Evolutionary conservation across 2,329 filamentous ascomycete species (phyloP).

Genomic region (Chaetomium sp.): DNA sequence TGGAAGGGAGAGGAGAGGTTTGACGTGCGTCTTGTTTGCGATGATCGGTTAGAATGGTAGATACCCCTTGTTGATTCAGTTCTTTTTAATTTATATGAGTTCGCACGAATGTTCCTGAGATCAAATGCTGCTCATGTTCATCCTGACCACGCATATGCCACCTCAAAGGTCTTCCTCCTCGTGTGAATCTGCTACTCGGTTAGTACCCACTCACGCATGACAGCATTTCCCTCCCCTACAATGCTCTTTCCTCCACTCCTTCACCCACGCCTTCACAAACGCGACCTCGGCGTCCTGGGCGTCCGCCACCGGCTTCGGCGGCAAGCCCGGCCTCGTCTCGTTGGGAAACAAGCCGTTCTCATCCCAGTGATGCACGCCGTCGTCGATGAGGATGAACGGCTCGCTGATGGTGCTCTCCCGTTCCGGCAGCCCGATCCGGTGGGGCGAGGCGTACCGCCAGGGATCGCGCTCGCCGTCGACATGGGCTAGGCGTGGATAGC

Average conservation of each 20-base stretch:
- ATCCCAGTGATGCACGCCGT: conserved; percentile 83
- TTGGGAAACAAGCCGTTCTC: conserved; percentile 68
- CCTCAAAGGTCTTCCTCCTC: conserved; percentile 21
- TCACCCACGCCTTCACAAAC: conserved; percentile 69
- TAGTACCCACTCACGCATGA: conserved; percentile 17
- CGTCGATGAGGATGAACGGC: conserved; percentile 72
- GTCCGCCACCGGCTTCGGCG: conserved; percentile 59
- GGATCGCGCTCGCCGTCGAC: conserved; percentile 79
- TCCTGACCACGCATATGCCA: neutral
- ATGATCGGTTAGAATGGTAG: conserved; percentile 57
- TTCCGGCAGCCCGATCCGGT: conserved; percentile 62
- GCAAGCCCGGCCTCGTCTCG: conserved; percentile 59
- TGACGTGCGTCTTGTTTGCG: conserved; percentile 60
- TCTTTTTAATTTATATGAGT: neutral
- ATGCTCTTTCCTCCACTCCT: conserved; percentile 52
- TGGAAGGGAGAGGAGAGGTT: conserved; percentile 60
- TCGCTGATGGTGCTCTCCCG: conserved; percentile 63
- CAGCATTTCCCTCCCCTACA: conserved; percentile 18
- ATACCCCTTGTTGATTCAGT: conserved; percentile 22
- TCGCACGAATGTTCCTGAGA: neutral
- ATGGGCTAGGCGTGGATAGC: conserved; percentile 73
- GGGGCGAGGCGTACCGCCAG: conserved; percentile 74
- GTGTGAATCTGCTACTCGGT: conserved; percentile 24
- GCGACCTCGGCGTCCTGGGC: conserved; percentile 60
- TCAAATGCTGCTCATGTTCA: neutral